Base-by-base conservation (phyloP, 768 basidiomycete genomes). In the Pulveroboletus sp. region DNA sequence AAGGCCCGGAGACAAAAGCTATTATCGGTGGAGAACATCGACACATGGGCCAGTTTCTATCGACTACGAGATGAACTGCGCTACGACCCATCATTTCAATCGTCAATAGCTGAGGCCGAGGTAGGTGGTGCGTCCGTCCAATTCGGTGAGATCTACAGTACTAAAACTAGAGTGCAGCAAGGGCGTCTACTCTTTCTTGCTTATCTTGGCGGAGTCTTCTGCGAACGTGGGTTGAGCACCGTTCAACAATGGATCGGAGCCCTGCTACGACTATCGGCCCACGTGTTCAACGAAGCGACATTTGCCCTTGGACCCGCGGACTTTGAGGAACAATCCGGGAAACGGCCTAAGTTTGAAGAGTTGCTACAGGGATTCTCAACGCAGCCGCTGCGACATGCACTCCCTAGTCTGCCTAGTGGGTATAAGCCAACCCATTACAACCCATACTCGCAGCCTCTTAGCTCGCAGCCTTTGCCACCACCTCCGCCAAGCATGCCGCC, bases 161-260 rank as follows among this genome's bases (percentile, higher is more conserved):
- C 54, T 63, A 48, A 58, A 47, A 45, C 44, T 53, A 51, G 39
- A 44, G 34, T 62, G 17, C 54, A 84, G 82, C 82, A 85, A 71
- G 74, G 75, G 6, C 73, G 72, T 29, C 61, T 72, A 16, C 68
- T 87, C 17, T 85, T 88, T 62, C 71, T 77, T 57, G 80, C 85
- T 35, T 87, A 86, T 68, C 74, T 84, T 29, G 86, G 83, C 38
- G 86, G 78, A 32, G 73, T 85, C 23, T 85, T 75, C 59, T 59
- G 68, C 53, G 77, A 81, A 50, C 73, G 70, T 56, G 85, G 85
- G 35, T 66, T 77, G 53, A 62, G 68, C 16, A 66, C 63, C 30
- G 76, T 84, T 50, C 74, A 76, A 58, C 65, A 72, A 50, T 88
- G 86, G 86, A 74, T 86, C 58, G 72, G 68, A 37, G 61, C 53